phyloP scores from a whole-genome alignment of 106 monocot genomes.

The Hemerocallis citrina region DNA sequence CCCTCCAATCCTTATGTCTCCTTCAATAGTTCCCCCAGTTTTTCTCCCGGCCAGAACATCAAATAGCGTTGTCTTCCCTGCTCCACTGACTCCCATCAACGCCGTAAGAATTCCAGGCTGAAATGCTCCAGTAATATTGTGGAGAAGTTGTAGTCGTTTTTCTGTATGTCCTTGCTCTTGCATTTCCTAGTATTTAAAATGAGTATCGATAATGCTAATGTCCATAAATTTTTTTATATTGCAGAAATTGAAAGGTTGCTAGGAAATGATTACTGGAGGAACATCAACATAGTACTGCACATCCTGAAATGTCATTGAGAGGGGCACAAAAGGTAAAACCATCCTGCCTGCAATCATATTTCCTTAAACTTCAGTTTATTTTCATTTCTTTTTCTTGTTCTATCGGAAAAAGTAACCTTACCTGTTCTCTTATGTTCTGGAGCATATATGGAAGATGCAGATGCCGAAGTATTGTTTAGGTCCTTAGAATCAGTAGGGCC shows the following conservation, averaged over 20 bases:
- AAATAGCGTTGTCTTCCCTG: constrained; percentile 75
- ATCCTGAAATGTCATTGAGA: constrained; percentile 44
- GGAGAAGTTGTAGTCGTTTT: constrained; percentile 49
- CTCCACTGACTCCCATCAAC: constrained; percentile 77
- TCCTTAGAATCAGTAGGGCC: background rate
- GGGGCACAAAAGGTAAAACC: constrained; percentile 43
- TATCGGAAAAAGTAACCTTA: constrained; percentile 5
- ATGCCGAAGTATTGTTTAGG: background rate
- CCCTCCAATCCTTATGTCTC: constrained; percentile 68
- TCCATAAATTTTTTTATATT: constrained; percentile 1
- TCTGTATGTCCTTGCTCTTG: constrained; percentile 47
- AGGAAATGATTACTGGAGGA: constrained; percentile 30
- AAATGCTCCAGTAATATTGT: constrained; percentile 69
- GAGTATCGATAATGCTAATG: constrained; percentile 8
- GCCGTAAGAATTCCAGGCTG: constrained; percentile 60
- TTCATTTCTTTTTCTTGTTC: background rate
- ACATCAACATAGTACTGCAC: constrained; percentile 51
- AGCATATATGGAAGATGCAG: background rate
- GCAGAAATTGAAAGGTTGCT: background rate
- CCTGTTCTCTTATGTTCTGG: constrained; percentile 27
- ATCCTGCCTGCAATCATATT: constrained; percentile 24
- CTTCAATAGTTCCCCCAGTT: constrained; percentile 63
- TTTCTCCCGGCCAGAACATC: constrained; percentile 86
- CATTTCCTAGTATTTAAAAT: constrained; percentile 59
- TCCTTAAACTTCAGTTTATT: background rate